Conservation (phyloP, 2,329 filamentous ascomycete species). For the Ampelomyces quisqualis region DNA sequence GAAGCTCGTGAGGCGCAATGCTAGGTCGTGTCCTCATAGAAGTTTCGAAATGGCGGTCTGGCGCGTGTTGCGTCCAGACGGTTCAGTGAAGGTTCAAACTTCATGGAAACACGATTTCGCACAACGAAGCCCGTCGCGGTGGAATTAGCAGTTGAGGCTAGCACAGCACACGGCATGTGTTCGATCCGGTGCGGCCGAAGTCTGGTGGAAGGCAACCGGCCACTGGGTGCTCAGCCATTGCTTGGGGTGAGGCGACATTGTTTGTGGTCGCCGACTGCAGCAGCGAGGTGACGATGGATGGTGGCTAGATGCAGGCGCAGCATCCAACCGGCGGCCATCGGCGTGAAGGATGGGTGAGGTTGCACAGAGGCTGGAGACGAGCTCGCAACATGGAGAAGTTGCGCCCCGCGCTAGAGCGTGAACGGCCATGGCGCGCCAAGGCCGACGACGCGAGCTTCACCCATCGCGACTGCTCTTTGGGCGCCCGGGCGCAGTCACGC, state of each 20-base stretch:
- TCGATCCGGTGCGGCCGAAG: no score
- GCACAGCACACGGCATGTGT: no score
- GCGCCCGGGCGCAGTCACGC: not conserved
- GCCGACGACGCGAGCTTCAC: constrained; percentile 13
- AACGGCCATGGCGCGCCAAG: constrained; percentile 15
- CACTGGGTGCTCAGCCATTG: no score
- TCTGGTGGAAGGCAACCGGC: no score
- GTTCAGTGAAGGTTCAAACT: not conserved
- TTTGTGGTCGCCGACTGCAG: no score
- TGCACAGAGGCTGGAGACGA: not conserved
- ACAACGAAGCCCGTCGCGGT: not conserved
- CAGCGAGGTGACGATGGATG: no score
- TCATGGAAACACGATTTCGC: constrained; percentile 1
- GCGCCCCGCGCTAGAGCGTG: constrained; percentile 3
- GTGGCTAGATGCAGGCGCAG: constrained; percentile 13
- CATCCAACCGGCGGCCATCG: constrained; percentile 7
- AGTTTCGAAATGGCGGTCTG: constrained; percentile 34
- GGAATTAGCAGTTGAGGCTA: no score
- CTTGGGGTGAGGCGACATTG: no score
- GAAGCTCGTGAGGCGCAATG: constrained; percentile 7
- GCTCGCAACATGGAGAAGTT: constrained; percentile 2
- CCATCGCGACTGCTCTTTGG: constrained; percentile 25
- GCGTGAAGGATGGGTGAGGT: constrained; percentile 12
- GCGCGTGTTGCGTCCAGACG: constrained; percentile 6
- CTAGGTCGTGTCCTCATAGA: constrained; percentile 13